Percentiles rank a stretch among this genome's conserved stretches.
These are phyloP conservation scores for Lactarius quietus DNA, from an alignment of 768 basidiomycete species.

Conservation along the genomic window DNA sequence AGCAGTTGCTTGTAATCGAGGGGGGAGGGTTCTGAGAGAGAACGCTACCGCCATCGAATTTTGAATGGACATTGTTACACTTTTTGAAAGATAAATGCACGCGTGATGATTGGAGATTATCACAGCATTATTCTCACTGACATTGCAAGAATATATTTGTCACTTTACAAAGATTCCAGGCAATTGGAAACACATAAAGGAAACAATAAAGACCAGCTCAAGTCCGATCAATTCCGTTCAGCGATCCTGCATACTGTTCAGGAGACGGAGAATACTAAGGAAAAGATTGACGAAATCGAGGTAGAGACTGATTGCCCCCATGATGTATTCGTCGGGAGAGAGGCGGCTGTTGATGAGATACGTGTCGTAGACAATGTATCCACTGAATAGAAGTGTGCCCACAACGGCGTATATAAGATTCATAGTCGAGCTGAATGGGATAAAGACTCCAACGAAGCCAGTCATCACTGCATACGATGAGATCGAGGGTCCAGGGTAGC, in stretches of 20 bases:
- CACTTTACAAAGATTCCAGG: slow-evolving; percentile 7
- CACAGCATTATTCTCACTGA: neutral
- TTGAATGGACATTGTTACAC: slow-evolving; percentile 1
- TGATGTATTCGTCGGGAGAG: slow-evolving; percentile 90
- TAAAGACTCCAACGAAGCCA: slow-evolving; percentile 76
- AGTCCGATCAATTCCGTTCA: slow-evolving; percentile 23
- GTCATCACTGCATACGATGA: slow-evolving; percentile 55
- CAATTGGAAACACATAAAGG: neutral
- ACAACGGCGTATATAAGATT: slow-evolving; percentile 78
- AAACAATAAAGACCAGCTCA: neutral
- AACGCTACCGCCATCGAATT: neutral
- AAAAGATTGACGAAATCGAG: slow-evolving; percentile 93
- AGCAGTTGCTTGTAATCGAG: neutral
- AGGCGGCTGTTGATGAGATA: slow-evolving; percentile 84
- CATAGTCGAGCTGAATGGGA: slow-evolving; percentile 80
- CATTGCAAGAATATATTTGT: neutral
- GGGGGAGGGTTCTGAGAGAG: neutral
- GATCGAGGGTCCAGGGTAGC: neutral
- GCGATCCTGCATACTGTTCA: slow-evolving; percentile 55
- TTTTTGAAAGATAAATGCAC: neutral
- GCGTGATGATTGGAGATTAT: neutral
- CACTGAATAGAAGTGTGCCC: slow-evolving; percentile 81
- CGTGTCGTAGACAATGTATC: slow-evolving; percentile 89
- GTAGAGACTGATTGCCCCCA: slow-evolving; percentile 91
- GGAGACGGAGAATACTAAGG: slow-evolving; percentile 79